A percentile compares a stretch with the other conserved stretches of the same genome.
These are phyloP conservation scores for Fusarium metavorans DNA, from an alignment of 2,329 filamentous ascomycete species.

Conservation along the genomic window DNA sequence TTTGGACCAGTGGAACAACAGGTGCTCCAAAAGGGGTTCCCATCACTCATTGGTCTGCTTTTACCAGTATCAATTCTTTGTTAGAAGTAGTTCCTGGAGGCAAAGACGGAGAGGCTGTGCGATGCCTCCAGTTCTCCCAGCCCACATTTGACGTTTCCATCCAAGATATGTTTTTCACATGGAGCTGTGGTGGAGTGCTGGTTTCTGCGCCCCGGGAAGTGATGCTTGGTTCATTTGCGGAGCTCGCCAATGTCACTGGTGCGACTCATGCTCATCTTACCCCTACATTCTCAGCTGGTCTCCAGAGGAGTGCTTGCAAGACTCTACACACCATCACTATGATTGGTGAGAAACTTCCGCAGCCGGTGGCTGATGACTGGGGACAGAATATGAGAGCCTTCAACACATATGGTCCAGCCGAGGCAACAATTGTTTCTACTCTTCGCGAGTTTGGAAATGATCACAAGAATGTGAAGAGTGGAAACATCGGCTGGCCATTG, in stretches of 20 bases:
- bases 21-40: constrained; percentile 53
- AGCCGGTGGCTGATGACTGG: constrained; percentile 68
- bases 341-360: constrained; percentile 71
- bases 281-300: constrained; percentile 69
- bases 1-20: constrained; percentile 48
- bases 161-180: constrained; percentile 74
- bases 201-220: constrained; percentile 68
- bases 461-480: constrained; percentile 35
- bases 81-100: neutral
- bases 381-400: constrained; percentile 34
- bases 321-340: constrained; percentile 70
- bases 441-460: constrained; percentile 41
- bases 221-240: constrained; percentile 66
- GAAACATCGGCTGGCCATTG: constrained; percentile 44
- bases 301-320: constrained; percentile 55
- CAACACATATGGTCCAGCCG: constrained; percentile 46
- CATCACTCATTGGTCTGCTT: constrained; percentile 50
- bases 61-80: constrained; percentile 1
- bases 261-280: constrained; percentile 72
- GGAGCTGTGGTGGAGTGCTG: constrained; percentile 70
- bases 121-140: constrained; percentile 52
- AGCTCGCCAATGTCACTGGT: constrained; percentile 60
- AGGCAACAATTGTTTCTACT: constrained; percentile 44
- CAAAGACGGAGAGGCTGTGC: constrained; percentile 1
- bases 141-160: constrained; percentile 60